phyloP scores from a whole-genome alignment of 2,329 filamentous ascomycete genomes.

The Colletotrichum liriopes region DNA sequence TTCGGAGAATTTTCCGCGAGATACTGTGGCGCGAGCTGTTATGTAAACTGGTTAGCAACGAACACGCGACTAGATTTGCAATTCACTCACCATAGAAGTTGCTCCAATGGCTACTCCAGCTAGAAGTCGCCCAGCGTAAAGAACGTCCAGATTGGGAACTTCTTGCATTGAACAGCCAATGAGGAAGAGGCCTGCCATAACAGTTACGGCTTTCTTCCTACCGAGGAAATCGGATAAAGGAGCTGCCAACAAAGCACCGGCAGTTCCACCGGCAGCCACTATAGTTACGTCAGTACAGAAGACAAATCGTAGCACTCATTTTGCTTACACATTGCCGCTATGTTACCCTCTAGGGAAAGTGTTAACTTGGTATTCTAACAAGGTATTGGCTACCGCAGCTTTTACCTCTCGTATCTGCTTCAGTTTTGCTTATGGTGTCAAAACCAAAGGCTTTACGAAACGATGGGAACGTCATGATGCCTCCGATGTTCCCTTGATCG shows the following conservation, averaged over 20 bases:
- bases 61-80: too few species aligned
- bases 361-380: neutral
- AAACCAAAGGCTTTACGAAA: conserved; percentile 56
- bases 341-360: conserved; percentile 47
- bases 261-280: conserved; percentile 55
- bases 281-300: conserved; percentile 37
- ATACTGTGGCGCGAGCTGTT: conserved; percentile 56
- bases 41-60: neutral
- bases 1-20: conserved; percentile 59
- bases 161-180: conserved; percentile 54
- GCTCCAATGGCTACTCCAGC: conserved; percentile 54
- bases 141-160: conserved; percentile 52
- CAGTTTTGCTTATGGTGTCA: conserved; percentile 48
- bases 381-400: accelerated
- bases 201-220: conserved; percentile 53
- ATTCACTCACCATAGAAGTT: conserved; percentile 50
- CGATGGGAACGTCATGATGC: conserved; percentile 54
- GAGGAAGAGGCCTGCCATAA: conserved; percentile 52
- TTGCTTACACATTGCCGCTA: conserved; percentile 51
- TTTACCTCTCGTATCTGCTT: conserved; percentile 47
- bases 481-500: conserved; percentile 58
- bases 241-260: conserved; percentile 54
- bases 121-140: conserved; percentile 56
- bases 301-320: neutral
- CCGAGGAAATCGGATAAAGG: conserved; percentile 56